These are phyloP conservation scores for Tetraselmis chui DNA, from an alignment of 139 green algal genomes.

Conservation along the genomic window DNA sequence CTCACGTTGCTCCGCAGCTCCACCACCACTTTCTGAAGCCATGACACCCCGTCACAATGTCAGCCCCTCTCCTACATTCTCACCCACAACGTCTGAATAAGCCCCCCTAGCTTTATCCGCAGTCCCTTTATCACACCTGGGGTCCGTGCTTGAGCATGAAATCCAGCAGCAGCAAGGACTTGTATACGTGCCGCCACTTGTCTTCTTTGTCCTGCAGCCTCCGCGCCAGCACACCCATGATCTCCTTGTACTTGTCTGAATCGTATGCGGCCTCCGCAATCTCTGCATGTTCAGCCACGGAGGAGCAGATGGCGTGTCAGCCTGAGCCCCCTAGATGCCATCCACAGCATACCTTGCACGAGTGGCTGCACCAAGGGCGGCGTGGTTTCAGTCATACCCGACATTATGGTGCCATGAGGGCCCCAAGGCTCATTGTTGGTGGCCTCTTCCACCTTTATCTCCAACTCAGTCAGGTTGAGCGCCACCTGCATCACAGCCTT, in stretches of 20 bases:
- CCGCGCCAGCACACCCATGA: conserved; percentile 71
- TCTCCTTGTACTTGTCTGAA: conserved; percentile 66
- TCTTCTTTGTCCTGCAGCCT: conserved; percentile 65
- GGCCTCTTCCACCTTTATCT: conserved; percentile 76
- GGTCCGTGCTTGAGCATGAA: conserved; percentile 81
- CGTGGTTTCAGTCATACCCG: conserved; percentile 31
- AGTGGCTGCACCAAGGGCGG: background rate
- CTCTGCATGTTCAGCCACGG: conserved; percentile 37
- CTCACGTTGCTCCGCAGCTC: conserved; percentile 48
- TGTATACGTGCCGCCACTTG: conserved; percentile 89
- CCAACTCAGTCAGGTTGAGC: conserved; percentile 59
- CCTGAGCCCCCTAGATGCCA: background rate
- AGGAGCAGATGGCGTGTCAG: no score
- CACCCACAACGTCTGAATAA: no score
- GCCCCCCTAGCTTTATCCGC: no score
- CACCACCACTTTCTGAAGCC: conserved; percentile 43
- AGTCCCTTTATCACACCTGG: no score
- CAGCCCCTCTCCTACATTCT: conserved; percentile 28
- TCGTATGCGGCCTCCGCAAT: conserved; percentile 68
- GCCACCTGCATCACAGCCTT: conserved; percentile 60
- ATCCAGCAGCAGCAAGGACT: conserved; percentile 83
- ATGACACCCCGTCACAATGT: background rate
- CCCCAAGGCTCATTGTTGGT: conserved; percentile 87
- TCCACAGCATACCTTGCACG: background rate
- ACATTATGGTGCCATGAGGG: conserved; percentile 74